phyloP scores from a whole-genome alignment of 192 early-diverging fungal species.

The Piromyces finnis region DNA sequence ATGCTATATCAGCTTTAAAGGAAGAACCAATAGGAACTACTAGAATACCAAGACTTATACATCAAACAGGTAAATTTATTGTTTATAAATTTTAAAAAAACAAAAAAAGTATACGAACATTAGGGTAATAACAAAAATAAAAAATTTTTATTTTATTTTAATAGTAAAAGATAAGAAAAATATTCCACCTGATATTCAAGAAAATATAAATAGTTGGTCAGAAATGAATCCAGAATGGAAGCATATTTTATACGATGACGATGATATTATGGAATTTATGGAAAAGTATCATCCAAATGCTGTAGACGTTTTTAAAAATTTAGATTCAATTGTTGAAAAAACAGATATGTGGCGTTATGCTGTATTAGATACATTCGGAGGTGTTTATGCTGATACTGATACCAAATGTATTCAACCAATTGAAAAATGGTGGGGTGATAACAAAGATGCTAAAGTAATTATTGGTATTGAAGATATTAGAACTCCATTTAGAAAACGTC shows the following conservation, averaged over 20 bases:
- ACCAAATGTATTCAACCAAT: constrained; percentile 4
- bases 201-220: not conserved
- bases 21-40: not conserved
- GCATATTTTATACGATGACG: not conserved
- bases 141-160: too few species aligned
- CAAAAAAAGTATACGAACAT: too few species aligned
- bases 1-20: not conserved
- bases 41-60: not conserved
- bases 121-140: too few species aligned
- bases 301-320: not conserved
- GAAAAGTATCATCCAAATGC: not conserved
- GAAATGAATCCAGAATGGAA: not conserved
- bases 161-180: not conserved
- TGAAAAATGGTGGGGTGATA: constrained; percentile 4
- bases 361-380: constrained; percentile 10
- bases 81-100: too few species aligned
- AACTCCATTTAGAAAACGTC: not conserved
- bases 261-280: not conserved
- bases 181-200: not conserved
- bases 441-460: not conserved
- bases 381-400: constrained; percentile 15
- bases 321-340: not conserved
- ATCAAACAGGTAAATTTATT: not conserved
- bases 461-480: not conserved
- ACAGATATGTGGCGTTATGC: constrained; percentile 5